phyloP scores from a whole-genome alignment of 805 yeast species.

The Priceomyces castillae region DNA sequence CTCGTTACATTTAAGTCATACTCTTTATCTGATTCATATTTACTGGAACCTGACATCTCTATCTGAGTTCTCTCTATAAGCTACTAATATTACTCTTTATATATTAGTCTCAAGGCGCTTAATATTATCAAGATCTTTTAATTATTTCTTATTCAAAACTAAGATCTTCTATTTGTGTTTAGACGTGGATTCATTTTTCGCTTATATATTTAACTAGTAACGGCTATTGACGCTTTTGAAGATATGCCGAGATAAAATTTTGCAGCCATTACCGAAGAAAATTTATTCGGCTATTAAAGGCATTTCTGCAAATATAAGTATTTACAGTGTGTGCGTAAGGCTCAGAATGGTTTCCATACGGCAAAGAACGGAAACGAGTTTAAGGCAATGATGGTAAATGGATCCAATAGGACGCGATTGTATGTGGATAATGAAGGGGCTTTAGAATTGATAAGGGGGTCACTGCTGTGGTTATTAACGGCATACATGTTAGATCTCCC shows the following conservation, averaged over 20 bases:
- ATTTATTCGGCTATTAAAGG: slow-evolving; percentile 2
- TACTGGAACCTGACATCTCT: slow-evolving; percentile 2
- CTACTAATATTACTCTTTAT: too few relatives aligned
- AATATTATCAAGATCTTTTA: not conserved
- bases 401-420: too few relatives aligned
- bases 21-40: slow-evolving; percentile 4
- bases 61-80: too few relatives aligned
- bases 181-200: not conserved
- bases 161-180: not conserved
- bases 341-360: too few relatives aligned
- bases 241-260: not conserved
- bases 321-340: not conserved
- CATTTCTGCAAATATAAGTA: not conserved
- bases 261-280: slow-evolving; percentile 2
- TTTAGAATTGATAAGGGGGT: too few relatives aligned
- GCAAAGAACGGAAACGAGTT: too few relatives aligned
- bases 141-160: not conserved
- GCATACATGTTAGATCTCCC: too few relatives aligned
- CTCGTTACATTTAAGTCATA: slow-evolving; percentile 1
- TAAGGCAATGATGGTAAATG: too few relatives aligned
- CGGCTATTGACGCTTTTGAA: slow-evolving; percentile 3
- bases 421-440: too few relatives aligned
- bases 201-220: not conserved
- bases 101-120: too few relatives aligned
- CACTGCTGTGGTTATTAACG: too few relatives aligned